Evolutionary conservation across 1,284 basidiomycete species (phyloP).

Genomic region (Termitomyces sp.): DNA sequence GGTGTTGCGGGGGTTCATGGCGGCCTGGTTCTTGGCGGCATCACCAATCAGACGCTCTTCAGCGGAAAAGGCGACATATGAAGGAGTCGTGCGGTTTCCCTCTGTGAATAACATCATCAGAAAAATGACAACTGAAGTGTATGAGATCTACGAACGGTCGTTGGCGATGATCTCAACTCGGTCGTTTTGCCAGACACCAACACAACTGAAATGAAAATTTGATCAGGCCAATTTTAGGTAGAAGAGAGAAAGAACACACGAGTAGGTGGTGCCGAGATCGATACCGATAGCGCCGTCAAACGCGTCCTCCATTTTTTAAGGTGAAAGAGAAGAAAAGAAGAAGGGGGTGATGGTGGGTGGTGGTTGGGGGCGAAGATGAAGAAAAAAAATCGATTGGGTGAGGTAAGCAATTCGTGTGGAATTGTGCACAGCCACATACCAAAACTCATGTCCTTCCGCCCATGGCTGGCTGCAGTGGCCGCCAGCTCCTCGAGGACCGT

Average conservation of each 20-base stretch:
- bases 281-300: constrained; percentile 97
- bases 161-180: constrained; percentile 99
- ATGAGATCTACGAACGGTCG: constrained; percentile 62
- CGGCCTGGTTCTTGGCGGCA: constrained; percentile 96
- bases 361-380: constrained; percentile 28
- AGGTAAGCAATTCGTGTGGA: constrained; percentile 37
- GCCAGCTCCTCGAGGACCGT: constrained; percentile 30
- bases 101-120: constrained; percentile 41
- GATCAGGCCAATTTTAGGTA: constrained; percentile 8
- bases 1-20: constrained; percentile 95
- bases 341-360: constrained; percentile 25
- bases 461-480: constrained; percentile 36
- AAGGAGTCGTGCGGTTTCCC: constrained; percentile 98
- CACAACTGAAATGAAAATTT: constrained; percentile 55
- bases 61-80: constrained; percentile 97
- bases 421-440: constrained; percentile 44
- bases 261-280: constrained; percentile 89
- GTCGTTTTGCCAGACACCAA: constrained; percentile 98
- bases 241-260: constrained; percentile 47
- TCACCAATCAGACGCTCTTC: constrained; percentile 99
- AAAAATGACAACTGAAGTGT: neutral
- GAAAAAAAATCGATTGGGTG: constrained; percentile 40
- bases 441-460: constrained; percentile 30
- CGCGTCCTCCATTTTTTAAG: constrained; percentile 84
- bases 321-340: constrained; percentile 25